phyloP scores from a whole-genome alignment of 2,329 filamentous ascomycete species.

The Colletotrichum viniferum region DNA sequence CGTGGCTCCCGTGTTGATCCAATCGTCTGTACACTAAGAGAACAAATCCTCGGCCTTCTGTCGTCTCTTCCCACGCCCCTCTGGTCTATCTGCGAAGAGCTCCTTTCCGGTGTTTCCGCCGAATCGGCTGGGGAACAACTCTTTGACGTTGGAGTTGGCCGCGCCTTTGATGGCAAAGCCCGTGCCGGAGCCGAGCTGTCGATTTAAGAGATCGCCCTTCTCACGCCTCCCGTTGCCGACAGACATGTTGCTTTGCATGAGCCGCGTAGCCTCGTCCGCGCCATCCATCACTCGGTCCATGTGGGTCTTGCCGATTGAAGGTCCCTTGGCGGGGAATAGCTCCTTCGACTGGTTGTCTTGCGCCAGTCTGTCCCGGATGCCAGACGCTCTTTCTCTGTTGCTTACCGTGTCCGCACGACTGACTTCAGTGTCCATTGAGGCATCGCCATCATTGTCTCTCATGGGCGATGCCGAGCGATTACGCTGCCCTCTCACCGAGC shows the following conservation, averaged over 20 bases:
- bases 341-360: constrained; percentile 37
- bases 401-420: constrained; percentile 28
- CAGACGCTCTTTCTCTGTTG: constrained; percentile 37
- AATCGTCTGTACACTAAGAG: constrained; percentile 41
- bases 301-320: constrained; percentile 38
- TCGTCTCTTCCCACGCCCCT: constrained; percentile 62
- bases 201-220: constrained; percentile 47
- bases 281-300: constrained; percentile 31
- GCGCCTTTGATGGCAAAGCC: constrained; percentile 72
- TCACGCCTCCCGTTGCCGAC: constrained; percentile 38
- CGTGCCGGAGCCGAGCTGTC: constrained; percentile 45
- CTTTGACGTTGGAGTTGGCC: constrained; percentile 57
- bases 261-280: constrained; percentile 26
- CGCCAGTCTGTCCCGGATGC: constrained; percentile 36
- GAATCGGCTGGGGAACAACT: constrained; percentile 72
- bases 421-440: constrained; percentile 36
- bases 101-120: constrained; percentile 69
- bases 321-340: constrained; percentile 40
- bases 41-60: constrained; percentile 78
- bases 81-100: constrained; percentile 66
- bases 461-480: constrained; percentile 59
- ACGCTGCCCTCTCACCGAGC: constrained; percentile 30
- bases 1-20: background rate
- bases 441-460: constrained; percentile 47
- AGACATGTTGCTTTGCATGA: constrained; percentile 24